A percentile compares a stretch with the other conserved stretches of the same genome.
phyloP scores from a whole-genome alignment of 139 green algal species.

The Coccomyxa sp. region DNA sequence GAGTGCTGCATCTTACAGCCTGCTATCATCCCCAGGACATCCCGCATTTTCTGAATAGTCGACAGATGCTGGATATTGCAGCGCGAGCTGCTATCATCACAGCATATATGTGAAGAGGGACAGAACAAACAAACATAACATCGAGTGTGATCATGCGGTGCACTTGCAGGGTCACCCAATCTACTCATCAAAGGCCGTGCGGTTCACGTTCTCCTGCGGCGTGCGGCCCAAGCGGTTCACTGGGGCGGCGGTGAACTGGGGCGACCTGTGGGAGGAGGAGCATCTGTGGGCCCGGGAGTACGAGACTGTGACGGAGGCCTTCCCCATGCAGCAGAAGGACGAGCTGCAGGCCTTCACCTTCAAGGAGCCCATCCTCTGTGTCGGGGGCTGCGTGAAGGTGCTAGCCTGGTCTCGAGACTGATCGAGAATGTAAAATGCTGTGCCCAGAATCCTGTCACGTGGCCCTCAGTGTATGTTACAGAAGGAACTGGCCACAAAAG shows the following conservation, averaged over 20 bases:
- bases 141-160: too few species aligned
- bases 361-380: neutral
- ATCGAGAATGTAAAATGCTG: too few species aligned
- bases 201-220: neutral
- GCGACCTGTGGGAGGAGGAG: neutral
- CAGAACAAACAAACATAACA: too few species aligned
- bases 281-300: neutral
- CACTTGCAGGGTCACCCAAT: neutral
- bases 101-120: too few species aligned
- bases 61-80: too few species aligned
- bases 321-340: neutral
- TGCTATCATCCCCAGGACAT: too few species aligned
- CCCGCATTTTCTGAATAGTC: too few species aligned
- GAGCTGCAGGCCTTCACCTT: neutral
- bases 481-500: too few species aligned
- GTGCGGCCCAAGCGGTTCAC: neutral
- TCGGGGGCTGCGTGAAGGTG: neutral
- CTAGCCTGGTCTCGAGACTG: neutral
- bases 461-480: too few species aligned
- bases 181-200: neutral
- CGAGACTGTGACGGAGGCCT: neutral
- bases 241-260: neutral
- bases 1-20: too few species aligned
- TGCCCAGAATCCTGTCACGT: too few species aligned
- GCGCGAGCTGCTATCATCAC: too few species aligned